These are phyloP conservation scores for Calcarisporium arbuscula DNA, from an alignment of 2,329 filamentous ascomycete species.

Conservation along the genomic window DNA sequence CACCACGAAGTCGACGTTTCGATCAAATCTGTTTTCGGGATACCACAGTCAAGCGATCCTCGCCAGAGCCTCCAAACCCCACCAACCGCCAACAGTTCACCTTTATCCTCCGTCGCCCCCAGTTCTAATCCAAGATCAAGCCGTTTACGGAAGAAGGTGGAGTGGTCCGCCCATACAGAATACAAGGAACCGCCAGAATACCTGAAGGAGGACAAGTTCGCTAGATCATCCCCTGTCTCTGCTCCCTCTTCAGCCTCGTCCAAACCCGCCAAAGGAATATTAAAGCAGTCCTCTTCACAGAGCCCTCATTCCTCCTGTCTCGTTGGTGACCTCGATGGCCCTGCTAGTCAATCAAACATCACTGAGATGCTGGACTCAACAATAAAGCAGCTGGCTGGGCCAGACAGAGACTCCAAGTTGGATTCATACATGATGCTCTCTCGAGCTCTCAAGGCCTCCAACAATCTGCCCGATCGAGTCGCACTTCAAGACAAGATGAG, in stretches of 20 bases:
- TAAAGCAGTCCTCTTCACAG: conserved; percentile 61
- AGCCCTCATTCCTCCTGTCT: conserved; percentile 36
- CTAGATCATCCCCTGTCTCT: conserved; percentile 34
- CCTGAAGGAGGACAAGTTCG: conserved; percentile 27
- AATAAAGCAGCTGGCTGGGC: conserved; percentile 70
- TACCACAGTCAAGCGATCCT: conserved; percentile 31
- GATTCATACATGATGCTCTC: conserved; percentile 84
- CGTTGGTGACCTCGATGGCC: conserved; percentile 34
- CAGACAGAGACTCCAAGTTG: conserved; percentile 64
- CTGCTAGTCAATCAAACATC: conserved; percentile 47
- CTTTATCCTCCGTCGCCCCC: conserved; percentile 33
- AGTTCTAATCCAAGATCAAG: conserved; percentile 37
- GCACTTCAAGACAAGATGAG: conserved; percentile 70
- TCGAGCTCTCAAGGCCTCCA: conserved; percentile 70
- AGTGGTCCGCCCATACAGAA: conserved; percentile 50
- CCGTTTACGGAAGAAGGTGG: conserved; percentile 46
- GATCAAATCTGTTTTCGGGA: conserved; percentile 27
- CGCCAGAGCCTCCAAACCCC: conserved; percentile 41
- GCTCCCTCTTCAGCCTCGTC: conserved; percentile 30
- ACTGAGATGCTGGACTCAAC: conserved; percentile 80
- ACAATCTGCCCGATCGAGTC: conserved; percentile 70
- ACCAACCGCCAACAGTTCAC: conserved; percentile 41
- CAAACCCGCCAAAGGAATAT: conserved; percentile 59
- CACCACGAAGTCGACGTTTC: conserved; percentile 29
- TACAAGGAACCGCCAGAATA: conserved; percentile 49